Evolutionary conservation across 352 stramenopile species (phyloP), one percentile per base, ranked within the genome.

Genomic region (Pythium vanterpoolii): DNA sequence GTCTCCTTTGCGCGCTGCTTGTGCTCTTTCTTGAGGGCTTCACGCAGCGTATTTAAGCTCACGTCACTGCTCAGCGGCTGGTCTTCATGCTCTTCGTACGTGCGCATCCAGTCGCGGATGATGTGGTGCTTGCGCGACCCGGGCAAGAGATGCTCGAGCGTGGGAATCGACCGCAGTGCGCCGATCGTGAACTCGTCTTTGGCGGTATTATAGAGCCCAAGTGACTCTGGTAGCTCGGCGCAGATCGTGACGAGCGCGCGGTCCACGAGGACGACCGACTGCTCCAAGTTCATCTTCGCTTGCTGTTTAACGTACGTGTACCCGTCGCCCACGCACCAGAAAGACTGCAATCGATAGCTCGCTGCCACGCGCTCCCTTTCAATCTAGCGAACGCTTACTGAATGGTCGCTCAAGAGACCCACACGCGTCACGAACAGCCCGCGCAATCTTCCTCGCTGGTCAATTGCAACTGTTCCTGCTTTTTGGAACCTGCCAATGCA

Each of bases 231-330:
- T 50, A 93, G 71, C 55, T 90, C 77, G 26, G 60, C 47, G 56
- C 80, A 93, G 40, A 93, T 71, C 63, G 83, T 93, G 60, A 93
- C 80, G 1, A 93, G 72, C 54, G 80, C 77, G 44, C 83, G 80
- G 66, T 93, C 83, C 62, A 93, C 74, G 18, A 93, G 71, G 55
- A 87, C 73, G 10, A 71, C 73, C 10, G 80, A 86, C 66, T 93
- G 78, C 16, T 86, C 68, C 42, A 93, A 51, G 61, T 81, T 86
- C 79, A 92, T 92, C 18, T 46, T 50, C 3, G 43, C 19, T 26
- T 38, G 53, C 39, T 10, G 14, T 2, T 40, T 60, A 10, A 18
- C 21, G 38, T 21, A 24, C 43, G 54, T 62, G 2, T 40, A 53
- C 30, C 2, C 1, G 19, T 42, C 31, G 18, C 21, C 23, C 55